These are phyloP conservation scores for Zygosaccharomyces siamensis DNA, from an alignment of 805 yeast genomes.

Conservation along the genomic window DNA sequence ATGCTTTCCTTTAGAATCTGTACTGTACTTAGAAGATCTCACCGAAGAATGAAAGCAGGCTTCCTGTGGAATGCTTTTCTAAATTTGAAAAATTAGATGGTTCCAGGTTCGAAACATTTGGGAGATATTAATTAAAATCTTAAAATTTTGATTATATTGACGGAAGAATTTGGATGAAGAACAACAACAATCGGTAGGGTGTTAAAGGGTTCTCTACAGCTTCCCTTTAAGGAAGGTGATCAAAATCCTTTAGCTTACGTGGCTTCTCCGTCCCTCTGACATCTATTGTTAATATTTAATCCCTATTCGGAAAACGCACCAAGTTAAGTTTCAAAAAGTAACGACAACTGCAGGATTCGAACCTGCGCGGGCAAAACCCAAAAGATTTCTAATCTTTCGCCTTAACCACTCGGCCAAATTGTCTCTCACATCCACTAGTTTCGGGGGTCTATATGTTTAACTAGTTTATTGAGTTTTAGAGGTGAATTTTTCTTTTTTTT, in stretches of 20 bases:
- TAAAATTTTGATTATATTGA: not conserved
- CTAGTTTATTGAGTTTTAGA: too few species aligned
- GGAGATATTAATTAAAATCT: not conserved
- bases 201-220: too few species aligned
- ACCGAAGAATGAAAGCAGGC: not conserved
- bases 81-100: not conserved
- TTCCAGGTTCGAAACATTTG: not conserved
- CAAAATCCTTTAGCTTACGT: too few species aligned
- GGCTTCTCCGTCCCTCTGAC: too few species aligned
- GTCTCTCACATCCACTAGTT: conserved; percentile 15
- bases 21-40: not conserved
- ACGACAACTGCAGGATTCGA: conserved; percentile 67
- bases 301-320: too few species aligned
- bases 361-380: conserved; percentile 54
- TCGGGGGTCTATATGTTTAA: too few species aligned
- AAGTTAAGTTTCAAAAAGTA: conserved; percentile 21
- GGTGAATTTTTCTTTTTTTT: too few species aligned
- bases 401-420: conserved; percentile 59
- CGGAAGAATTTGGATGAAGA: too few species aligned
- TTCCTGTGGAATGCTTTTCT: not conserved
- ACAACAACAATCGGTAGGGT: too few species aligned
- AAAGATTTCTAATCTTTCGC: conserved; percentile 55
- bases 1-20: not conserved
- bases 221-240: too few species aligned
- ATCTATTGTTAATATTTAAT: too few species aligned